Evolutionary conservation across 1,139 yeast species (phyloP).

Genomic region (Blastobotrys proliferans): DNA sequence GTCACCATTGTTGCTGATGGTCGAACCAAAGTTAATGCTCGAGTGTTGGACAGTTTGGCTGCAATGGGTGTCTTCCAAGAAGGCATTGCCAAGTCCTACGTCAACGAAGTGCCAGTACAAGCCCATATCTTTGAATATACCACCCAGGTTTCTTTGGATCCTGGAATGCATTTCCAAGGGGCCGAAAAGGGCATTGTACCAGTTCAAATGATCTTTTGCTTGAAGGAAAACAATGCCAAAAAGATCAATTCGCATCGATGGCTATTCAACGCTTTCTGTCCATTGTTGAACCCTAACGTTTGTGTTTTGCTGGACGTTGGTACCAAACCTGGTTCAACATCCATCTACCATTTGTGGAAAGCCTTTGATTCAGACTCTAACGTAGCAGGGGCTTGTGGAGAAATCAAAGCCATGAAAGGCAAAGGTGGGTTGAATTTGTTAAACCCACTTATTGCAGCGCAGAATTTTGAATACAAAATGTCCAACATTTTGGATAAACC

Average conservation of each 20-base stretch:
- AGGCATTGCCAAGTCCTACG: constrained; percentile 90
- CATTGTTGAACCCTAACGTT: constrained; percentile 83
- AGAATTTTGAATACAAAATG: constrained; percentile 94
- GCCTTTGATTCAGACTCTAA: constrained; percentile 93
- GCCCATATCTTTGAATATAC: constrained; percentile 95
- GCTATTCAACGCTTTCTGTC: constrained; percentile 91
- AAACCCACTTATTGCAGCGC: constrained; percentile 93
- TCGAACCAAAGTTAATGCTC: constrained; percentile 75
- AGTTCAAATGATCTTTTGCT: constrained; percentile 84
- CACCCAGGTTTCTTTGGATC: constrained; percentile 81
- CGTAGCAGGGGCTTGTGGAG: constrained; percentile 98
- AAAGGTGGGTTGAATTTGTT: constrained; percentile 72
- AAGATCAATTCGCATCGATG: constrained; percentile 94
- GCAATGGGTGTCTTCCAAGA: constrained; percentile 97
- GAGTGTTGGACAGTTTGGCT: constrained; percentile 78
- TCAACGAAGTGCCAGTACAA: constrained; percentile 82
- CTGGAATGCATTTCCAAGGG: constrained; percentile 75
- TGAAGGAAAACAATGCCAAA: constrained; percentile 83
- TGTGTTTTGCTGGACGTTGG: constrained; percentile 86
- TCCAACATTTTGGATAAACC: constrained; percentile 95
- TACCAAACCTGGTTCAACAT: constrained; percentile 78
- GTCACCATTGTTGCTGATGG: constrained; percentile 92
- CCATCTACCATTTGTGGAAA: constrained; percentile 91
- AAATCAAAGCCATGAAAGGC: constrained; percentile 91
- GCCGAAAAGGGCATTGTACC: constrained; percentile 84